phyloP scores from a whole-genome alignment of 1,139 yeast species.

The Taiozyma sp. region DNA sequence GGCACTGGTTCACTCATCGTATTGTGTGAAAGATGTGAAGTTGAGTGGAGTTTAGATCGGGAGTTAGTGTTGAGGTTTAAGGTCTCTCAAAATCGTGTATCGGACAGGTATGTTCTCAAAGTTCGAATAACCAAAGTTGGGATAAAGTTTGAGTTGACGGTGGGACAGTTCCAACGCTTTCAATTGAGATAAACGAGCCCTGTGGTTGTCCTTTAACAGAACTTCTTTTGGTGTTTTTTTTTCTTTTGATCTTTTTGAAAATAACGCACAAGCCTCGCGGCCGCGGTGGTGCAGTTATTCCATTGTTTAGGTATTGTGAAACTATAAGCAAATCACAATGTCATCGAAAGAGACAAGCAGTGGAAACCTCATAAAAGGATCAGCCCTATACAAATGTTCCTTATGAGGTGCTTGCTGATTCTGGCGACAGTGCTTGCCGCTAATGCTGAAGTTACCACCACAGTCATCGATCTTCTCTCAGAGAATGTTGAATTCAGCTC shows the following conservation, averaged over 20 bases:
- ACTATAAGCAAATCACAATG: background rate
- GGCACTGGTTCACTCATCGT: constrained; percentile 23
- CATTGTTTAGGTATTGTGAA: background rate
- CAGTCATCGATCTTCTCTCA: constrained; percentile 75
- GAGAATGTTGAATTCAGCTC: constrained; percentile 67
- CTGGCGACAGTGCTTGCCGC: background rate
- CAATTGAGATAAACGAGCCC: background rate
- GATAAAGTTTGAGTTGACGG: background rate
- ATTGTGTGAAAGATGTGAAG: background rate
- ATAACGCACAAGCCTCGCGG: background rate
- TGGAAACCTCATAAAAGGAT: background rate
- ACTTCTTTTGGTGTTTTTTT: background rate
- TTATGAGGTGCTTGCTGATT: background rate
- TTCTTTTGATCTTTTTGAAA: background rate
- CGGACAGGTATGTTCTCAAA: background rate
- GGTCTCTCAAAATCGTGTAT: background rate
- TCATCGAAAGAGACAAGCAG: background rate
- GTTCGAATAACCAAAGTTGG: background rate
- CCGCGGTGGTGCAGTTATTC: background rate
- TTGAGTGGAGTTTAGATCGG: background rate
- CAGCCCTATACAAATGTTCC: background rate
- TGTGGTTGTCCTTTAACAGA: too few relatives aligned
- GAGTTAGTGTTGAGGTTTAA: background rate
- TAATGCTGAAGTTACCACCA: constrained; percentile 17
- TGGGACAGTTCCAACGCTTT: background rate